Conservation (phyloP, 148 eudicot genomes). For the Spergularia bocconei region DNA sequence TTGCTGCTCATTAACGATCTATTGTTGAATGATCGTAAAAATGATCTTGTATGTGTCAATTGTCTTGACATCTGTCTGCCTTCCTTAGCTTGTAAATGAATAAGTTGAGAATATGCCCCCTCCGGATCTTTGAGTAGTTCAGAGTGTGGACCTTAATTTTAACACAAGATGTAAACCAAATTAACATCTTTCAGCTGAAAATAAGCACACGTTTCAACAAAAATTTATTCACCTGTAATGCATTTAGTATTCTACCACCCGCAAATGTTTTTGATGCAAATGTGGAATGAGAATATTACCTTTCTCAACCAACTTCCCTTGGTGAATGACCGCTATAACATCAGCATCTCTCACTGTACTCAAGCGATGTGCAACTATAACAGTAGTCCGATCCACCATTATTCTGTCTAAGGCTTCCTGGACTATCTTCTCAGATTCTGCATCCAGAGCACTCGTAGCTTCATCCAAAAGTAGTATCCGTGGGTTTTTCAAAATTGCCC, state of each 20-base stretch:
- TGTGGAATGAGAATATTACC: conserved; percentile 35
- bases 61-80: conserved; percentile 32
- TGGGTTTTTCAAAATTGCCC: conserved; percentile 76
- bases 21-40: conserved; percentile 45
- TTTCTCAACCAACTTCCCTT: conserved; percentile 74
- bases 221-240: neutral
- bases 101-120: conserved; percentile 86
- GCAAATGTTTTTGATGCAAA: neutral
- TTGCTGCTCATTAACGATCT: conserved; percentile 49
- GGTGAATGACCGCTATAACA: conserved; percentile 69
- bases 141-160: conserved; percentile 54
- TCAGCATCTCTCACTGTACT: conserved; percentile 77
- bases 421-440: conserved; percentile 71
- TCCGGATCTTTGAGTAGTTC: conserved; percentile 68
- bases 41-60: conserved; percentile 45
- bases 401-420: conserved; percentile 75
- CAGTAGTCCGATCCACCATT: conserved; percentile 73
- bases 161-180: neutral
- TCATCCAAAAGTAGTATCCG: conserved; percentile 72
- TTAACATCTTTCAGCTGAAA: neutral
- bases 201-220: neutral
- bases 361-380: conserved; percentile 77
- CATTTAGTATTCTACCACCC: neutral
- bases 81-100: conserved; percentile 37
- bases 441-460: conserved; percentile 89